These are phyloP conservation scores for Gossypium turneri DNA, from an alignment of 345 rosid genomes.

Conservation along the genomic window DNA sequence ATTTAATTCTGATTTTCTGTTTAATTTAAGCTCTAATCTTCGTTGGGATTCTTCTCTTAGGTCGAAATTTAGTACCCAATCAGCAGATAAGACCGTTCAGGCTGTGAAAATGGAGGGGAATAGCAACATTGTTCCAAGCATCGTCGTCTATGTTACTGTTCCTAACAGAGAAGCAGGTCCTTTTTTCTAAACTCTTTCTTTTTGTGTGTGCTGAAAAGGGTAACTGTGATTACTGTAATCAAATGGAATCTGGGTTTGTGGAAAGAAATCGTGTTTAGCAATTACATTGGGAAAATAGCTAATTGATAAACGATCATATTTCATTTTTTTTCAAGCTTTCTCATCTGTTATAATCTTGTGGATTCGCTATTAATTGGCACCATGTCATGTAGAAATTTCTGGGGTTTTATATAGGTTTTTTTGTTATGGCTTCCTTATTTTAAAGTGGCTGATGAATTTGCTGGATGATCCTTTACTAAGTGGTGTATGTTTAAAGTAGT, in stretches of 20 bases:
- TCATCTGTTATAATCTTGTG: not conserved
- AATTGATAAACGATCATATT: not conserved
- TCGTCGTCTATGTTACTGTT: slow-evolving; percentile 88
- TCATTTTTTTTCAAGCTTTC: not conserved
- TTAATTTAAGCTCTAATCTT: not conserved
- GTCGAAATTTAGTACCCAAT: slow-evolving; percentile 44
- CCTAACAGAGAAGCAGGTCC: slow-evolving; percentile 85
- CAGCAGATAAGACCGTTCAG: slow-evolving; percentile 19
- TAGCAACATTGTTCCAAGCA: slow-evolving; percentile 58
- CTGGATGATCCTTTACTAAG: not conserved
- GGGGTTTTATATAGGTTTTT: not conserved
- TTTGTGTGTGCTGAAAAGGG: not conserved
- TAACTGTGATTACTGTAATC: not conserved
- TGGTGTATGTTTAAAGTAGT: not conserved
- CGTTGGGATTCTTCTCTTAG: slow-evolving; percentile 22
- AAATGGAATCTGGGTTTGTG: not conserved
- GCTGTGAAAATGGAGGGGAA: slow-evolving; percentile 62
- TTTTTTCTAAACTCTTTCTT: not conserved
- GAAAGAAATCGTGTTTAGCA: not conserved
- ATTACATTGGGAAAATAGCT: not conserved
- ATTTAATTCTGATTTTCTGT: not conserved
- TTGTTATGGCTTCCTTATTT: slow-evolving; percentile 32
- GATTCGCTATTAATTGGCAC: no score
- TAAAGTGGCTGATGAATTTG: not conserved
- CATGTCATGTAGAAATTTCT: not conserved